Percentiles rank a stretch among this genome's conserved stretches.
phyloP scores from a whole-genome alignment of 495 filamentous ascomycete species.

The Annulohypoxylon maeteangense region DNA sequence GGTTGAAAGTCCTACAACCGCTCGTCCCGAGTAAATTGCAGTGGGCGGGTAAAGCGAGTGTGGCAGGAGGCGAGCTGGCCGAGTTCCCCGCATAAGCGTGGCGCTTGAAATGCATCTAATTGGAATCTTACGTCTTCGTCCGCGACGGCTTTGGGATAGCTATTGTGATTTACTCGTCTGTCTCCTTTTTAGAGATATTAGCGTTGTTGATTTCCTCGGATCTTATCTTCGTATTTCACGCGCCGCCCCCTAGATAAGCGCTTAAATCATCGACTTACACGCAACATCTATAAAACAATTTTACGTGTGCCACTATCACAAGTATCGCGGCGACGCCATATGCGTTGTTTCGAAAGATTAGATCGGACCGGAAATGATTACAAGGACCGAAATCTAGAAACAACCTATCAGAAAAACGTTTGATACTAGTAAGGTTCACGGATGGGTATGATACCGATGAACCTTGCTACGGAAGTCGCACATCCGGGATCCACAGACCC shows the following conservation, averaged over 20 bases:
- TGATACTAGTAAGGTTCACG: slow-evolving; percentile 2
- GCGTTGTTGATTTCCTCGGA: background rate
- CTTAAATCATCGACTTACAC: background rate
- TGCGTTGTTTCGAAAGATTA: background rate
- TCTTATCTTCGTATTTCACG: background rate
- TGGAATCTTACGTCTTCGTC: background rate
- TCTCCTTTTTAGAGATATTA: background rate
- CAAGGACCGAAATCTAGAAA: background rate
- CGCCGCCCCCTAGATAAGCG: background rate
- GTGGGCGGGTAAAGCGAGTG: slow-evolving; percentile 51
- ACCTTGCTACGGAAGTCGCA: slow-evolving; percentile 21
- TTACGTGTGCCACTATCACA: background rate
- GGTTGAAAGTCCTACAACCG: slow-evolving; percentile 56
- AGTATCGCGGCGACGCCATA: background rate
- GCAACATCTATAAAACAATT: background rate
- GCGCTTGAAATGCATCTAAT: background rate
- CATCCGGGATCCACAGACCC: slow-evolving; percentile 29
- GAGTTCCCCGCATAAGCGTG: slow-evolving; percentile 23
- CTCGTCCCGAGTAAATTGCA: slow-evolving; percentile 56
- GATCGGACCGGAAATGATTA: slow-evolving; percentile 3
- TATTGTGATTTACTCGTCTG: background rate
- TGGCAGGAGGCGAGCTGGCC: slow-evolving; percentile 47
- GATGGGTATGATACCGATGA: slow-evolving; percentile 23
- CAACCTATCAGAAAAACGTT: background rate
- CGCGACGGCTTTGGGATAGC: background rate